A percentile compares a stretch with the other conserved stretches of the same genome.
These are phyloP conservation scores for Cinnamomum chago DNA, from an alignment of 164 flowering plant species.

Conservation along the genomic window DNA sequence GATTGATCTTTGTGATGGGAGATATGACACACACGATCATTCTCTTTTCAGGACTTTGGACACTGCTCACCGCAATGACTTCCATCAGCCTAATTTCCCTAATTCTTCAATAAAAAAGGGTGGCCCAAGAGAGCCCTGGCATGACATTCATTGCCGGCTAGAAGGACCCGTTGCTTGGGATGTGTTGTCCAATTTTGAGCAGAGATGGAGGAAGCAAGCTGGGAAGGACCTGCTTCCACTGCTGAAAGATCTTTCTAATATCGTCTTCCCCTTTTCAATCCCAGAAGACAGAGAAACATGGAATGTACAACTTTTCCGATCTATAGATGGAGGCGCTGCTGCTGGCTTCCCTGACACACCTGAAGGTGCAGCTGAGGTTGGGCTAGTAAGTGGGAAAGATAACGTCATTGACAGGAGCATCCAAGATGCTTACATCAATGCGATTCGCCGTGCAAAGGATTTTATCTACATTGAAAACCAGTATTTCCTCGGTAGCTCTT, in stretches of 20 bases:
- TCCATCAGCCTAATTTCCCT: slow-evolving; percentile 58
- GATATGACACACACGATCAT: slow-evolving; percentile 66
- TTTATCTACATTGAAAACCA: slow-evolving; percentile 73
- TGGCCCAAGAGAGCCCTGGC: slow-evolving; percentile 87
- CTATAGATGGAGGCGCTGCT: slow-evolving; percentile 75
- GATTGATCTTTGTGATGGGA: slow-evolving; percentile 68
- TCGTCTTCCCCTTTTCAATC: slow-evolving; percentile 43
- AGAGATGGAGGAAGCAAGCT: slow-evolving; percentile 75
- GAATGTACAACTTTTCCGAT: slow-evolving; percentile 68
- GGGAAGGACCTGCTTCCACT: slow-evolving; percentile 36
- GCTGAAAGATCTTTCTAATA: slow-evolving; percentile 31
- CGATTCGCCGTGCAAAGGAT: slow-evolving; percentile 65
- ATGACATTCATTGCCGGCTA: slow-evolving; percentile 57
- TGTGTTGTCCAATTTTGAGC: slow-evolving; percentile 68
- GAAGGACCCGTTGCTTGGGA: slow-evolving; percentile 85
- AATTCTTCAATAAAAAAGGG: slow-evolving; percentile 56
- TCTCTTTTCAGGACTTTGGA: slow-evolving; percentile 56
- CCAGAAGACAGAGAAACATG: slow-evolving; percentile 60
- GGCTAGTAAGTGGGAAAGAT: slow-evolving; percentile 63
- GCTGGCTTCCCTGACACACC: slow-evolving; percentile 61
- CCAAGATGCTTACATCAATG: slow-evolving; percentile 72
- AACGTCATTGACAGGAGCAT: slow-evolving; percentile 62
- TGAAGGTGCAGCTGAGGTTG: slow-evolving; percentile 50
- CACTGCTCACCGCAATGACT: slow-evolving; percentile 54
- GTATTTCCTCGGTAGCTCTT: slow-evolving; percentile 73